These are phyloP conservation scores for Extremus antarcticus DNA, from an alignment of 495 filamentous ascomycete genomes.

Conservation along the genomic window DNA sequence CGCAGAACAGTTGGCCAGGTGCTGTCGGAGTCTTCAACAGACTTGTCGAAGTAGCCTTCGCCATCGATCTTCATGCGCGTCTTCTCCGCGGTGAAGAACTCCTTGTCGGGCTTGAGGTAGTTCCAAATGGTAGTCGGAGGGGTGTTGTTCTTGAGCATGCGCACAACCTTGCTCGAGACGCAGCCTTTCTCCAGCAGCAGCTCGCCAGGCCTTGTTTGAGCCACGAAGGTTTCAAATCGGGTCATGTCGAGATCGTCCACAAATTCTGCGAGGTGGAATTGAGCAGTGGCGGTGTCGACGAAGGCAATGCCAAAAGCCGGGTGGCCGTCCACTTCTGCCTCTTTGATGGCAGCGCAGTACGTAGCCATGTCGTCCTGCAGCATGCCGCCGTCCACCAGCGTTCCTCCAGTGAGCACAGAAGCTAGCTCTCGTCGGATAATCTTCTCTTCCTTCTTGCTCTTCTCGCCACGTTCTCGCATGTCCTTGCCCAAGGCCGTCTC, in stretches of 20 bases:
- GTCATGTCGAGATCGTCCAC: conserved; percentile 88
- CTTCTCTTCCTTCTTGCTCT: conserved; percentile 63
- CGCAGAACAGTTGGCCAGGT: conserved; percentile 72
- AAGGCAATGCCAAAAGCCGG: conserved; percentile 88
- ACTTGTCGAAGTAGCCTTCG: conserved; percentile 64
- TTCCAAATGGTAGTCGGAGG: conserved; percentile 92
- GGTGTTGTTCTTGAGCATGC: conserved; percentile 96
- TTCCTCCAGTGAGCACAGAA: conserved; percentile 82
- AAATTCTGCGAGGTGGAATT: conserved; percentile 87
- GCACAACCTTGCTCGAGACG: conserved; percentile 70
- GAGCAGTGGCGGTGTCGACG: conserved; percentile 90
- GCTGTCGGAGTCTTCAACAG: conserved; percentile 50
- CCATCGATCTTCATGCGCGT: conserved; percentile 73
- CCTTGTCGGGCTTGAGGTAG: conserved; percentile 70
- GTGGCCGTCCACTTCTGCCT: conserved; percentile 60
- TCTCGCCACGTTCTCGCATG: conserved; percentile 77
- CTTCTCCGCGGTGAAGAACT: conserved; percentile 85
- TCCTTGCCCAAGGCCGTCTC: conserved; percentile 94
- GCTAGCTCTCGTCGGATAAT: conserved; percentile 85
- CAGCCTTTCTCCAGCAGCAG: conserved; percentile 80
- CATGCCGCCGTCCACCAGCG: conserved; percentile 91
- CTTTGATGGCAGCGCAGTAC: conserved; percentile 94
- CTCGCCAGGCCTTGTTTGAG: conserved; percentile 84
- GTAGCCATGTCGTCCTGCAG: conserved; percentile 96
- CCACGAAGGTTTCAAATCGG: conserved; percentile 95